Evolutionary conservation across 1,284 basidiomycete genomes (phyloP).

Genomic region (Bondarzewia mesenterica): DNA sequence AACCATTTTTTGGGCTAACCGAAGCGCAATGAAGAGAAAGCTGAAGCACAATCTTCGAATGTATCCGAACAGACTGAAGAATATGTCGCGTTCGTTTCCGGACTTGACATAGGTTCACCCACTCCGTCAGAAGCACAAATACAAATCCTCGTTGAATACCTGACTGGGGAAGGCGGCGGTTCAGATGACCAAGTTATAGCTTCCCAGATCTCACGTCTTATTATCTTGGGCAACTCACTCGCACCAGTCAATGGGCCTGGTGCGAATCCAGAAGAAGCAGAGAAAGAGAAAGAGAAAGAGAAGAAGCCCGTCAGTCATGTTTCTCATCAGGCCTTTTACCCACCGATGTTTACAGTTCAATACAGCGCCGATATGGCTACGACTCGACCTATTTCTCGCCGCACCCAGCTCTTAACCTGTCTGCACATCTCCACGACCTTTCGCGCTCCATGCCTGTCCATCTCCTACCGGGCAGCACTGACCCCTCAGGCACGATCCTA

Average conservation of each 20-base stretch:
- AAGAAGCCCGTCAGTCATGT: constrained; percentile 47
- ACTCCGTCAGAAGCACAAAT: constrained; percentile 66
- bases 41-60: neutral
- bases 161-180: constrained; percentile 79
- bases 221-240: constrained; percentile 85
- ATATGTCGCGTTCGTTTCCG: constrained; percentile 84
- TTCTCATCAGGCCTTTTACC: neutral
- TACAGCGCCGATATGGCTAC: constrained; percentile 51
- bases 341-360: constrained; percentile 3
- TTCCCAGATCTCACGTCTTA: constrained; percentile 69
- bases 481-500: constrained; percentile 83
- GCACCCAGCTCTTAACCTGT: constrained; percentile 68
- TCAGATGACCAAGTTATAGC: constrained; percentile 56
- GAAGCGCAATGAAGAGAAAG: neutral
- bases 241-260: constrained; percentile 34
- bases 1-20: neutral
- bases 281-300: constrained; percentile 58
- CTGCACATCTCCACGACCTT: constrained; percentile 68
- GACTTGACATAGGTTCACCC: constrained; percentile 59
- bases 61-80: constrained; percentile 31
- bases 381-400: constrained; percentile 59
- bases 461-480: constrained; percentile 77
- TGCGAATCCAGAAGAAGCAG: constrained; percentile 36
- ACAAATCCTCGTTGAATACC: constrained; percentile 81
- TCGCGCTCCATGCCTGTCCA: constrained; percentile 71